These are phyloP conservation scores for Lactifluus volemus DNA, from an alignment of 768 basidiomycete genomes.

Conservation along the genomic window DNA sequence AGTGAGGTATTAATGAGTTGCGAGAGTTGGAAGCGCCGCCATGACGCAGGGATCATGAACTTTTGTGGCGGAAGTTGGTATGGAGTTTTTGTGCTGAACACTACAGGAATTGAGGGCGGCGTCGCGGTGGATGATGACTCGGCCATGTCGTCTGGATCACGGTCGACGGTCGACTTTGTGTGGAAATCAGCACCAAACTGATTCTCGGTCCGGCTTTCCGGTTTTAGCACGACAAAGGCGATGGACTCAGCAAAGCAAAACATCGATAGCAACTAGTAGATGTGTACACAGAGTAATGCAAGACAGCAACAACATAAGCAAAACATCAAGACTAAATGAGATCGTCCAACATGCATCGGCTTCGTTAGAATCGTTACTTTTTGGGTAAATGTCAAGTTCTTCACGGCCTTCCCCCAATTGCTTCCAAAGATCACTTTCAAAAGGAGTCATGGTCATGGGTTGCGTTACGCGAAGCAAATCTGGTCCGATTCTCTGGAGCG, in stretches of 20 bases:
- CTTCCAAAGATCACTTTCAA: neutral
- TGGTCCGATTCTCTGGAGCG: neutral
- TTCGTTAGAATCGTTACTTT: neutral
- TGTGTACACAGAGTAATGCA: neutral
- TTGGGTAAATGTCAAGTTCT: neutral
- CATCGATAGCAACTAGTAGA: neutral
- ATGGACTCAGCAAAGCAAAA: neutral
- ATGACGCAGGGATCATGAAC: conserved; percentile 84
- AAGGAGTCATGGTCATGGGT: conserved; percentile 3
- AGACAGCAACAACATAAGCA: neutral
- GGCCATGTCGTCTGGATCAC: neutral
- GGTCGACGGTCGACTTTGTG: too few relatives aligned
- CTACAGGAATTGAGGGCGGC: conserved; percentile 42
- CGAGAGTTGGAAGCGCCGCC: conserved; percentile 94
- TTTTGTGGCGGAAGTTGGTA: conserved; percentile 80
- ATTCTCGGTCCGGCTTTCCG: neutral
- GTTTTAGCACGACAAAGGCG: neutral
- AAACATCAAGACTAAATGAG: neutral
- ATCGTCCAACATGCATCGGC: neutral
- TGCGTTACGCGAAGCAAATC: neutral
- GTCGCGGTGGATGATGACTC: neutral
- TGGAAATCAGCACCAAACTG: too few relatives aligned
- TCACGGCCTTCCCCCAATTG: conserved; percentile 2
- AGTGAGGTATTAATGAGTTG: conserved; percentile 95
- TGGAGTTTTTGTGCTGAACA: conserved; percentile 64